Conservation (phyloP, 805 yeast species). For the Candida jianshihensis region DNA sequence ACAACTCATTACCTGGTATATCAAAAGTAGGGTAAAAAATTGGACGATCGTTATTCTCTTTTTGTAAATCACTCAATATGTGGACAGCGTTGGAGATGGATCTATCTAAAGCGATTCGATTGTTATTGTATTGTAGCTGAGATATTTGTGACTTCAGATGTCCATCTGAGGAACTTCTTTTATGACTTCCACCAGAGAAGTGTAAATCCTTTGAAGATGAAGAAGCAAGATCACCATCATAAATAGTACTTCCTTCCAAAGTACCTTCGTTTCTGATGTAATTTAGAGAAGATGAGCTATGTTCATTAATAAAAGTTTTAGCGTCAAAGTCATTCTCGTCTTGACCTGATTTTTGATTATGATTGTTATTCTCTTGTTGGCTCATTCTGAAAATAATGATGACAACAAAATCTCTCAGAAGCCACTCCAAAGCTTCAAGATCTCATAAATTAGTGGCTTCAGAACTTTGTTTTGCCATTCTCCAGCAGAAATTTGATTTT, state of each 20-base stretch:
- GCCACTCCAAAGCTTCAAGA: too few species aligned
- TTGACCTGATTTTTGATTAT: constrained; percentile 2
- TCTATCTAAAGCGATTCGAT: constrained; percentile 56
- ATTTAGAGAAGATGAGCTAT: constrained; percentile 14
- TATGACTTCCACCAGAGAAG: constrained; percentile 8
- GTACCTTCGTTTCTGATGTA: constrained; percentile 20
- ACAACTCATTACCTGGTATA: constrained; percentile 16
- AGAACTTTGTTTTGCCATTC: background rate
- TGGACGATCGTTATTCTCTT: constrained; percentile 54
- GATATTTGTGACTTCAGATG: constrained; percentile 50
- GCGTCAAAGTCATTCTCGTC: constrained; percentile 13
- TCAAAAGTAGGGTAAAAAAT: constrained; percentile 51
- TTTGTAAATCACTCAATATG: constrained; percentile 41
- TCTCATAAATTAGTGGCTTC: too few species aligned
- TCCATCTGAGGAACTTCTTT: constrained; percentile 24
- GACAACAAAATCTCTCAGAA: too few species aligned
- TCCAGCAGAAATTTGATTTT: background rate
- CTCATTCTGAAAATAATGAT: constrained; percentile 12
- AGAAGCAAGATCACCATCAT: constrained; percentile 17
- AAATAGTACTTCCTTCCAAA: constrained; percentile 21
- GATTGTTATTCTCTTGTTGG: constrained; percentile 2
- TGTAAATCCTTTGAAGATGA: constrained; percentile 3
- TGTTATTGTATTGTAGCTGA: constrained; percentile 73
- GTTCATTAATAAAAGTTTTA: constrained; percentile 4
- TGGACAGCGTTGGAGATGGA: constrained; percentile 48